phyloP scores from a whole-genome alignment of 306 rosid genomes.

The Parietaria judaica region DNA sequence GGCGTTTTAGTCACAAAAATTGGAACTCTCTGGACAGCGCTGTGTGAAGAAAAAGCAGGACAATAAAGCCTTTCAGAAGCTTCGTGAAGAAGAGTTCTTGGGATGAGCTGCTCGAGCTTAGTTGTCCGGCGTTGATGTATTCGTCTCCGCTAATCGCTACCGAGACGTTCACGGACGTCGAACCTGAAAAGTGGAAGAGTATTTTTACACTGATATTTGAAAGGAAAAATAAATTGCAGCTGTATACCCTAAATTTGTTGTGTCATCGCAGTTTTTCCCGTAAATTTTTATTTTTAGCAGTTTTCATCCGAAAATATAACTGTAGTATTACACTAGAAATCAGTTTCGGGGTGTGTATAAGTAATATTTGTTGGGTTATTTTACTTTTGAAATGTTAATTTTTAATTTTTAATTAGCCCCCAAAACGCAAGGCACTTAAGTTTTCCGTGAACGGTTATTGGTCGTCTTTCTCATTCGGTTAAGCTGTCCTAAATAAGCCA shows the following conservation, averaged over 20 bases:
- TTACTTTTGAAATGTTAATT: too few species aligned
- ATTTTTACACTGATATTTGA: background rate
- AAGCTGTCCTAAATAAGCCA: too few species aligned
- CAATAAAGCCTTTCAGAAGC: slow-evolving; percentile 33
- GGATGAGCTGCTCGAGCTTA: slow-evolving; percentile 34
- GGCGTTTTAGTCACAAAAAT: slow-evolving; percentile 31
- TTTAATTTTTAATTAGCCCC: too few species aligned
- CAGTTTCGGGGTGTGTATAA: too few species aligned
- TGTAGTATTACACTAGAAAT: too few species aligned
- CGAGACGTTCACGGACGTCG: slow-evolving; percentile 73
- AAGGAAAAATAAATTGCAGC: background rate
- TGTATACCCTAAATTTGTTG: background rate
- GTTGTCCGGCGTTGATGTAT: slow-evolving; percentile 55
- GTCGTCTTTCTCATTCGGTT: too few species aligned
- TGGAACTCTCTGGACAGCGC: slow-evolving; percentile 27
- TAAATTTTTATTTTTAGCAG: too few species aligned
- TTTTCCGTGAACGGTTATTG: too few species aligned
- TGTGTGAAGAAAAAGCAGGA: slow-evolving; percentile 40
- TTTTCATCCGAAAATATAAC: too few species aligned
- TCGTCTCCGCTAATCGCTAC: slow-evolving; percentile 69
- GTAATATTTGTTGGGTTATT: too few species aligned
- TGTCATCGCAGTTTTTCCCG: too few species aligned
- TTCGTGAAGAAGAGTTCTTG: slow-evolving; percentile 34
- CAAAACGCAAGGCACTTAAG: too few species aligned
- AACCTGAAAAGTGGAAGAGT: slow-evolving; percentile 44